A percentile compares a stretch with the other conserved stretches of the same genome.
Evolutionary conservation across 371 early-diverging fungal genomes (phyloP).

Genomic region (Mortierella sp.): DNA sequence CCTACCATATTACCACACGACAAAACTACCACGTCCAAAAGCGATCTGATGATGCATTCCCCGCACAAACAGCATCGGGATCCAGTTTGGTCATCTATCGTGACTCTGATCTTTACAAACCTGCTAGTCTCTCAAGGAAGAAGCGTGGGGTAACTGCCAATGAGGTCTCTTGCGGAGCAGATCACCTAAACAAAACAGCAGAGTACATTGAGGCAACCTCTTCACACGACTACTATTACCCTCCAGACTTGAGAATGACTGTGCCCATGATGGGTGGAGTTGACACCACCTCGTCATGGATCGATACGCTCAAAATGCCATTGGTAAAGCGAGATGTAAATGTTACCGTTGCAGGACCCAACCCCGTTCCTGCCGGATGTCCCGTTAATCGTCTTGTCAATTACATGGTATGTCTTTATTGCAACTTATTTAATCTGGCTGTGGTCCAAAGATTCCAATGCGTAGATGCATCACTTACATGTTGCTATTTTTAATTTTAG

Average conservation of each 20-base stretch:
- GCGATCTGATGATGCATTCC: conserved; percentile 66
- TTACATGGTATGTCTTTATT: conserved; percentile 28
- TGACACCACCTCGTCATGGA: conserved; percentile 35
- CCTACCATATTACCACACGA: conserved; percentile 74
- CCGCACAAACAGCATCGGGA: conserved; percentile 15
- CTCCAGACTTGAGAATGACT: conserved; percentile 32
- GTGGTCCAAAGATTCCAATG: not conserved
- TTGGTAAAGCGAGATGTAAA: conserved; percentile 11
- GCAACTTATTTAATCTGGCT: not conserved
- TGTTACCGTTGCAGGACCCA: conserved; percentile 37
- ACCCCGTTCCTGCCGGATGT: conserved; percentile 51
- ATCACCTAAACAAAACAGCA: conserved; percentile 22
- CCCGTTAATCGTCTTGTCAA: conserved; percentile 49
- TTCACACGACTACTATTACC: conserved; percentile 41
- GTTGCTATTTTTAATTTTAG: conserved; percentile 39
- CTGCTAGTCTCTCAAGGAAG: not conserved
- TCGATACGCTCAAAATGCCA: conserved; percentile 8
- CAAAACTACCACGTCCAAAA: conserved; percentile 67
- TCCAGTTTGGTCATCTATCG: conserved; percentile 72
- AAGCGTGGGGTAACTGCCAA: conserved; percentile 13
- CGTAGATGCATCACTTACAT: conserved; percentile 4
- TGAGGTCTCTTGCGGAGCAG: conserved; percentile 38
- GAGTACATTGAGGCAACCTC: conserved; percentile 1
- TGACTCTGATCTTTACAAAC: conserved; percentile 67
- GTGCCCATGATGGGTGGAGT: conserved; percentile 17